Evolutionary conservation across 2,329 filamentous ascomycete genomes (phyloP).

Genomic region (Hymenoscyphus repandus): DNA sequence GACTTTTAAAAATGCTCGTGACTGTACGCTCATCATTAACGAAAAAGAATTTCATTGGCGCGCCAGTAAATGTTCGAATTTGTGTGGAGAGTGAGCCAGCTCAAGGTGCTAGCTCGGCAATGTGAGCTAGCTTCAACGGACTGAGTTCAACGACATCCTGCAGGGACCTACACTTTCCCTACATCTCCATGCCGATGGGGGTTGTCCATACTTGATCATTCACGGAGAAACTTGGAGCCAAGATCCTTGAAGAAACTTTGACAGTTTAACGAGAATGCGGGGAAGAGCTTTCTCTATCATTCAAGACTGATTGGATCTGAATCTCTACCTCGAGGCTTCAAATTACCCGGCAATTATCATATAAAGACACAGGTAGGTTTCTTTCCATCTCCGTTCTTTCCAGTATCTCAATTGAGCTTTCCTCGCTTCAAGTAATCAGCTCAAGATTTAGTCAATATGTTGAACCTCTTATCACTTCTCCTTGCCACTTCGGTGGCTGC

Average conservation of each 20-base stretch:
- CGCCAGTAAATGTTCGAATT: too few relatives aligned
- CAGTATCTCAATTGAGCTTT: too few relatives aligned
- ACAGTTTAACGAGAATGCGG: background rate
- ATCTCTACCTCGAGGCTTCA: background rate
- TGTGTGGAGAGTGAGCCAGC: too few relatives aligned
- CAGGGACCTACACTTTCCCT: too few relatives aligned
- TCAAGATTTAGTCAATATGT: constrained; percentile 4
- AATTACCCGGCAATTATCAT: background rate
- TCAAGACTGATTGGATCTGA: background rate
- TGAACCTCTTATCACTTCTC: constrained; percentile 8
- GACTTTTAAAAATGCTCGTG: too few relatives aligned
- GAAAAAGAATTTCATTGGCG: too few relatives aligned
- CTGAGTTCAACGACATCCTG: too few relatives aligned
- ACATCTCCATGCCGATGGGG: too few relatives aligned
- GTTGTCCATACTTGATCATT: background rate
- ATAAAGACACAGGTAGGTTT: background rate
- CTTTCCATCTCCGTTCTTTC: background rate
- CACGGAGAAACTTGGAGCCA: background rate
- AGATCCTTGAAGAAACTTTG: background rate
- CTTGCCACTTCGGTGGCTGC: constrained; percentile 10
- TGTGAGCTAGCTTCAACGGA: too few relatives aligned
- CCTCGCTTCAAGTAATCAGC: background rate
- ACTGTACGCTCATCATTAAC: too few relatives aligned
- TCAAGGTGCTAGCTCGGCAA: too few relatives aligned
- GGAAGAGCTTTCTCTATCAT: background rate